These are phyloP conservation scores for Phytophthora aleatoria DNA, from an alignment of 352 stramenopile species.

Conservation along the genomic window DNA sequence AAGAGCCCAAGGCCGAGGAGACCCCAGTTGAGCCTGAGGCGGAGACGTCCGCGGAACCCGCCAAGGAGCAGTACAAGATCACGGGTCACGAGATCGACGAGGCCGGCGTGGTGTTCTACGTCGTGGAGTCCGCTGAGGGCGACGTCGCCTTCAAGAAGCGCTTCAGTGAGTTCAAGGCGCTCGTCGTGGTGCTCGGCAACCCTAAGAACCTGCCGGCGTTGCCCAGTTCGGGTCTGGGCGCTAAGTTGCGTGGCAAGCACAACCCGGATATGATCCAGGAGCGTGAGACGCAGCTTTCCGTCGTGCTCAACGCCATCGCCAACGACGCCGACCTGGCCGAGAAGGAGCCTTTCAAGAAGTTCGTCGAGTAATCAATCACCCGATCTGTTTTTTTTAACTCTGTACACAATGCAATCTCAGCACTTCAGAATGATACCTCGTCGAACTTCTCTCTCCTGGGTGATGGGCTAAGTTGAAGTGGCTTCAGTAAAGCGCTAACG, in stretches of 20 bases:
- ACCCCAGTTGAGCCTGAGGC: conserved; percentile 19
- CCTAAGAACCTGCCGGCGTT: conserved; percentile 53
- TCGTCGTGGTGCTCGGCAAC: conserved; percentile 50
- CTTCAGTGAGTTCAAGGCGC: conserved; percentile 84
- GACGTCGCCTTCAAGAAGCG: conserved; percentile 61
- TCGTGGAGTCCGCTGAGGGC: conserved; percentile 48
- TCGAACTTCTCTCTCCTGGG: too few species aligned
- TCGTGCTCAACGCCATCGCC: conserved; percentile 74
- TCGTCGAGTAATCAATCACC: conserved; percentile 33
- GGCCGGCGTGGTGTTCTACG: conserved; percentile 73
- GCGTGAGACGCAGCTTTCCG: conserved; percentile 61
- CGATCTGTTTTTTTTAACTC: background rate
- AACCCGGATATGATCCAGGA: conserved; percentile 63
- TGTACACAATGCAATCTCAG: conserved; percentile 9
- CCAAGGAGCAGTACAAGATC: conserved; percentile 46
- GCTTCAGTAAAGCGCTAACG: too few species aligned
- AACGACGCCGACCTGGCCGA: conserved; percentile 47
- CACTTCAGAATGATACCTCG: too few species aligned
- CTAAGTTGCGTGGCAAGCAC: conserved; percentile 65
- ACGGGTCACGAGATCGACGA: conserved; percentile 69
- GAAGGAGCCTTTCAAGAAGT: conserved; percentile 63
- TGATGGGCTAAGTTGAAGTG: too few species aligned
- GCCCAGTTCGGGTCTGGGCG: conserved; percentile 47
- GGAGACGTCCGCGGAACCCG: conserved; percentile 12
- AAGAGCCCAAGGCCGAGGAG: conserved; percentile 12